phyloP scores from a whole-genome alignment of 2,329 filamentous ascomycete genomes.

The Trichoderma sp. region DNA sequence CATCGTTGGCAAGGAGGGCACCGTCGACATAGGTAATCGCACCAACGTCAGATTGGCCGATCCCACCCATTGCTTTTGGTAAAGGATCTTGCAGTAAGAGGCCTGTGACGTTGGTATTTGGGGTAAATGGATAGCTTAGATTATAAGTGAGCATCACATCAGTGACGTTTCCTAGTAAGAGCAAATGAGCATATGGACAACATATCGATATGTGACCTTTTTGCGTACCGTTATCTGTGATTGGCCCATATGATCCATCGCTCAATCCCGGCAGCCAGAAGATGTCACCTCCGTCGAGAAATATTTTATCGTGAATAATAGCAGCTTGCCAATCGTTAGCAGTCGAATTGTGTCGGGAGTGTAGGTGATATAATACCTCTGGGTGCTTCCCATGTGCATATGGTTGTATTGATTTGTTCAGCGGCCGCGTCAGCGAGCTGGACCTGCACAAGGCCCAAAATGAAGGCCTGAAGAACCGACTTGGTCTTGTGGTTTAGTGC shows the following conservation, averaged over 20 bases:
- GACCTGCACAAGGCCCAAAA: conserved; percentile 32
- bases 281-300: conserved; percentile 64
- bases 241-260: conserved; percentile 42
- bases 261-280: conserved; percentile 54
- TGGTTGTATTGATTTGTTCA: conserved; percentile 57
- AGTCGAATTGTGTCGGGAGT: neutral
- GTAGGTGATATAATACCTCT: conserved; percentile 41
- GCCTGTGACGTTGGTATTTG: conserved; percentile 52
- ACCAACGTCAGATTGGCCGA: conserved; percentile 54
- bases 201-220: neutral
- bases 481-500: conserved; percentile 26
- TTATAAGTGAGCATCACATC: conserved; percentile 61
- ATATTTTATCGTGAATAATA: conserved; percentile 62
- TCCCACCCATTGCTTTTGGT: conserved; percentile 49
- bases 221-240: conserved; percentile 41
- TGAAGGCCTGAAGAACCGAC: conserved; percentile 29
- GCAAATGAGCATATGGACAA: neutral
- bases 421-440: conserved; percentile 52
- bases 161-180: conserved; percentile 49
- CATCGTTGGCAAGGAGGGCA: conserved; percentile 64
- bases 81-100: conserved; percentile 49
- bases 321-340: conserved; percentile 47
- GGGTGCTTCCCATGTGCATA: conserved; percentile 59
- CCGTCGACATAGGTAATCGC: conserved; percentile 63
- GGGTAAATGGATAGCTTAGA: conserved; percentile 58